Evolutionary conservation across 805 yeast species (phyloP).

Genomic region (Candida dendrica): DNA sequence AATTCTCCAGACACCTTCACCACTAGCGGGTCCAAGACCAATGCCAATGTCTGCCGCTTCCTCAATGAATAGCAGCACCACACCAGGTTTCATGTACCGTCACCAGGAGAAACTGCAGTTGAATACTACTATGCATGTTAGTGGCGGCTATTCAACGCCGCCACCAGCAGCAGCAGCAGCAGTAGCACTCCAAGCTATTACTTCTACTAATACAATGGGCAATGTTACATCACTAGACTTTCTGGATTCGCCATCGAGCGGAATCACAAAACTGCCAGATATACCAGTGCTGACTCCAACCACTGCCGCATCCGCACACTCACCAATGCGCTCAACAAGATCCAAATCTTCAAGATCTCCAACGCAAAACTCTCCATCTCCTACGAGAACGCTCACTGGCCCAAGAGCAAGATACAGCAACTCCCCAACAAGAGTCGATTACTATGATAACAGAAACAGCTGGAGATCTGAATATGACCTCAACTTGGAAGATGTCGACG

Average conservation of each 20-base stretch:
- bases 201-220: too few species aligned
- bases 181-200: too few species aligned
- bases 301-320: too few species aligned
- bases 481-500: slow-evolving; percentile 9
- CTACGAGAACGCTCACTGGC: slow-evolving; percentile 12
- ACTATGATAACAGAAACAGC: slow-evolving; percentile 21
- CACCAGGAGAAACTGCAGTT: not conserved
- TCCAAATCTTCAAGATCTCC: not conserved
- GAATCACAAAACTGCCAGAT: not conserved
- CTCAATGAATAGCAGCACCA: not conserved
- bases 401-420: slow-evolving; percentile 17
- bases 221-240: not conserved
- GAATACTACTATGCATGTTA: not conserved
- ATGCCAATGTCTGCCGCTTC: not conserved
- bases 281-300: not conserved
- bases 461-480: slow-evolving; percentile 21
- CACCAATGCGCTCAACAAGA: not conserved
- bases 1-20: not conserved
- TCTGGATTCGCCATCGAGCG: not conserved
- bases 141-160: too few species aligned
- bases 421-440: slow-evolving; percentile 18
- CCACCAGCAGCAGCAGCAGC: too few species aligned
- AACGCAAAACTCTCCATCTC: slow-evolving; percentile 12
- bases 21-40: not conserved
- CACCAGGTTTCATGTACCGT: not conserved